Percentiles rank a stretch among this genome's conserved stretches.
Evolutionary conservation across 208 protist genomes (phyloP).

Genomic region (Wallacemonas sp.): DNA sequence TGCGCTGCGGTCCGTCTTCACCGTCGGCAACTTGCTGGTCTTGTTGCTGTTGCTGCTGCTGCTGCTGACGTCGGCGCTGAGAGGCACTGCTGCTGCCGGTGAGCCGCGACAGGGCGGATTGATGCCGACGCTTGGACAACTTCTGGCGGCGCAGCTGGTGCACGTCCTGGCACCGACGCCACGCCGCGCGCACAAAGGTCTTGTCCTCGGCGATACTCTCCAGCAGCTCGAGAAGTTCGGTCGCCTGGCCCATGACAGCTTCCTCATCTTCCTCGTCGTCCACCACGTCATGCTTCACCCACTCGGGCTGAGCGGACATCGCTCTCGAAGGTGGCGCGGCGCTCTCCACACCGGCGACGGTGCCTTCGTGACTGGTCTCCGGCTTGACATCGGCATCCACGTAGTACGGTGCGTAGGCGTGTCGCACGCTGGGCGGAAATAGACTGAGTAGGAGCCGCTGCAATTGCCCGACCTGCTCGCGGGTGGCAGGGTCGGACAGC

Average conservation of each 20-base stretch:
- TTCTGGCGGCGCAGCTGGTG: slow-evolving; percentile 31
- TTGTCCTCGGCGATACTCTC: slow-evolving; percentile 50
- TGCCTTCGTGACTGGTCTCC: background rate
- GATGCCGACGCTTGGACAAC: slow-evolving; percentile 11
- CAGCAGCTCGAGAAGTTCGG: slow-evolving; percentile 2
- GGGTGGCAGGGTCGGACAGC: background rate
- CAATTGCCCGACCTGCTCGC: background rate
- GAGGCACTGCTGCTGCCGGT: slow-evolving; percentile 27
- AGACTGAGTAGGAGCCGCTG: slow-evolving; percentile 11
- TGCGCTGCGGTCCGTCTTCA: background rate
- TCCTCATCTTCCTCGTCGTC: slow-evolving; percentile 4
- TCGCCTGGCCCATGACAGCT: background rate
- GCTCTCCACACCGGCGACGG: no score
- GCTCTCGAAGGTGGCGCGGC: no score
- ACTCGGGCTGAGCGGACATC: background rate
- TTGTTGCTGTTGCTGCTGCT: slow-evolving; percentile 5
- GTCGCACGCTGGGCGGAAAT: background rate
- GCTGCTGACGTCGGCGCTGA: slow-evolving; percentile 6
- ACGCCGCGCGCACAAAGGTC: slow-evolving; percentile 43
- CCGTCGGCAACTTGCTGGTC: background rate
- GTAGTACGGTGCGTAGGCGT: background rate
- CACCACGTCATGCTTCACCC: background rate
- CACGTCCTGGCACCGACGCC: slow-evolving; percentile 50
- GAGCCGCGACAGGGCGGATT: slow-evolving; percentile 14
- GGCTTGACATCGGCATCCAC: background rate